Evolutionary conservation across 2,329 filamentous ascomycete genomes (phyloP).

Genomic region (Claviceps humidiphila): DNA sequence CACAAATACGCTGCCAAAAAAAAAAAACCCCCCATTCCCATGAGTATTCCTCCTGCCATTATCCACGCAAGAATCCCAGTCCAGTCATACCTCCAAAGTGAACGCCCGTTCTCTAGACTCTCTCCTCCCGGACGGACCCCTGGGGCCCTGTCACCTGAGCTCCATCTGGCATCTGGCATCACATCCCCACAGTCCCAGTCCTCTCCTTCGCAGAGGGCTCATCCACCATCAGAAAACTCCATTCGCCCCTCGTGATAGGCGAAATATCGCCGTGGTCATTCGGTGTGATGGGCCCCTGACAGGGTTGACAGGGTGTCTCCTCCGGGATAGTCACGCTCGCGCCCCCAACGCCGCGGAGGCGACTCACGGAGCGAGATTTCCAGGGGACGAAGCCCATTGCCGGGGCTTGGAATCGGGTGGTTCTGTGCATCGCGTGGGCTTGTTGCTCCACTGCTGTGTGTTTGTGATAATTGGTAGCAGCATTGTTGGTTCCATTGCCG

Average conservation of each 20-base stretch:
- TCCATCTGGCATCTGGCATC: slow-evolving; percentile 20
- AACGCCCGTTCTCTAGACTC: too few relatives aligned
- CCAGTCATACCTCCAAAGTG: too few relatives aligned
- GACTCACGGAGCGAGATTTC: slow-evolving; percentile 28
- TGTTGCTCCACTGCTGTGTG: too few relatives aligned
- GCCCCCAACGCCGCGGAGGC: slow-evolving; percentile 21
- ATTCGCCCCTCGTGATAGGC: slow-evolving; percentile 48
- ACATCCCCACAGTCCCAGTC: slow-evolving; percentile 40
- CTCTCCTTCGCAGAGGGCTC: slow-evolving; percentile 28
- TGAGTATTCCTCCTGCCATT: too few relatives aligned
- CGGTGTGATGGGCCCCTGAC: slow-evolving; percentile 38
- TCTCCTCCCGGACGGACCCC: too few relatives aligned
- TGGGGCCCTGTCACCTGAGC: neutral
- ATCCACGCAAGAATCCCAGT: too few relatives aligned
- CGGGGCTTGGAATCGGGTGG: too few relatives aligned
- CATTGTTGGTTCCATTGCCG: too few relatives aligned
- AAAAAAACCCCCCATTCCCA: too few relatives aligned
- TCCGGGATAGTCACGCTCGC: slow-evolving; percentile 10
- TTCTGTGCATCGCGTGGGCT: too few relatives aligned
- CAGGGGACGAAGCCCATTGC: slow-evolving; percentile 16
- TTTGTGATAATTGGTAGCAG: too few relatives aligned
- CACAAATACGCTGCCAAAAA: too few relatives aligned
- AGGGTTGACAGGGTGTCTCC: slow-evolving; percentile 8
- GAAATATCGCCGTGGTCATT: slow-evolving; percentile 50
- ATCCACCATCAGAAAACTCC: slow-evolving; percentile 45